Base-by-base conservation (phyloP, 306 rosid genomes). In the Prinsepia uniflora region DNA sequence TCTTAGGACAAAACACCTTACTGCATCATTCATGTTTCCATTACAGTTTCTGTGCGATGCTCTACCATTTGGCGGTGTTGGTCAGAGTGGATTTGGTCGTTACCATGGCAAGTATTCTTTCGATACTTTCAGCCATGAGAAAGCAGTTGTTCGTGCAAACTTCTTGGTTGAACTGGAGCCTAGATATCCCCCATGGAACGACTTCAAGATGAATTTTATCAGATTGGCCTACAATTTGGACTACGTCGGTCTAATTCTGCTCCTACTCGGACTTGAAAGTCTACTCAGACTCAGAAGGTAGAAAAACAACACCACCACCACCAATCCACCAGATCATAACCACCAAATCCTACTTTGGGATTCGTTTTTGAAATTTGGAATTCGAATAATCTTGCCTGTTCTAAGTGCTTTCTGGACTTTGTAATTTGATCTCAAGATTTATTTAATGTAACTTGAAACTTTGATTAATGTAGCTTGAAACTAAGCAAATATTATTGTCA, bases 41-140 rank as follows among this genome's bases (percentile, higher is more conserved):
- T 72, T 84, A 83, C 76, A 90, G 93, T 81, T 86, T 73, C 0
- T 86, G 43, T 80, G 88, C 14, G 90, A 86, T 46, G 18, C 65
- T 10, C 67, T 86, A 39, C 90, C 90, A 12, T 86, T 86, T 53
- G 90, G 88, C 0, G 90, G 90, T 4, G 86, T 86, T 8, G 86
- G 85, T n/a, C 81, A 79, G 61, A 89, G 97, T 65, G 97, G 99
- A 17, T 76, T 86, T 46, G 99, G 99, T 18, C 87, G 95, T 85
- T 94, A 94, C 84, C 97, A 94, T 73, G 99, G 99, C 30, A 94
- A 89, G 84, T 90, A 80, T 77, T 84, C 97, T 0, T 91, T 91
- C 40, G 96, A 89, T 52, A 85, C 88, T 1, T 91, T 94, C 81
- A 94, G 97, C 86, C 97, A 94, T 42, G 99, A 94, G 64, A 94